These are phyloP conservation scores for Botryotinia convoluta DNA, from an alignment of 2,329 filamentous ascomycete species.

Conservation along the genomic window DNA sequence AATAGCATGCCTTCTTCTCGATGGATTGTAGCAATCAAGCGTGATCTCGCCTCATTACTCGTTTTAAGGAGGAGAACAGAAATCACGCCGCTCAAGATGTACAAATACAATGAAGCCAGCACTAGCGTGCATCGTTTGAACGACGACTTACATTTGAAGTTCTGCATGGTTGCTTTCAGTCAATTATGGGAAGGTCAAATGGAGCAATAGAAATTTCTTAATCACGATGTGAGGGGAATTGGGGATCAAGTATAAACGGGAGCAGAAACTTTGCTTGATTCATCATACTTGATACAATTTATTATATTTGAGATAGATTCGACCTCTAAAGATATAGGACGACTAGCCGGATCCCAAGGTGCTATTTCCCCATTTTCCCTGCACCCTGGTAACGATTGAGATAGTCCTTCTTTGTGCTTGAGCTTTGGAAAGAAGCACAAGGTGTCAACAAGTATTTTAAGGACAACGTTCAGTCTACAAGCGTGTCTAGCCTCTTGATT, in stretches of 20 bases:
- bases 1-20: background rate
- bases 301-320: background rate
- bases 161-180: background rate
- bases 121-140: background rate
- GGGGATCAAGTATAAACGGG: background rate
- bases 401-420: background rate
- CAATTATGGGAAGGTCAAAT: background rate
- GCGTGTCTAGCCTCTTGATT: background rate
- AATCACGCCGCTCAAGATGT: background rate
- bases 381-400: background rate
- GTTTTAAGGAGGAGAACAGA: background rate
- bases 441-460: background rate
- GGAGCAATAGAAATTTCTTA: background rate
- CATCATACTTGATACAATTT: background rate
- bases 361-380: background rate
- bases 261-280: background rate
- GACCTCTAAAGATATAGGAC: background rate
- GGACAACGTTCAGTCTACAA: background rate
- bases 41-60: background rate
- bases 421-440: too few species aligned
- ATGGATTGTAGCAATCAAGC: background rate
- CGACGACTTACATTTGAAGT: accelerated
- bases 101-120: background rate
- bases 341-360: background rate
- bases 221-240: background rate